Base-by-base conservation (phyloP, 495 filamentous ascomycete species). In the Penicillium atrosanguineum region DNA sequence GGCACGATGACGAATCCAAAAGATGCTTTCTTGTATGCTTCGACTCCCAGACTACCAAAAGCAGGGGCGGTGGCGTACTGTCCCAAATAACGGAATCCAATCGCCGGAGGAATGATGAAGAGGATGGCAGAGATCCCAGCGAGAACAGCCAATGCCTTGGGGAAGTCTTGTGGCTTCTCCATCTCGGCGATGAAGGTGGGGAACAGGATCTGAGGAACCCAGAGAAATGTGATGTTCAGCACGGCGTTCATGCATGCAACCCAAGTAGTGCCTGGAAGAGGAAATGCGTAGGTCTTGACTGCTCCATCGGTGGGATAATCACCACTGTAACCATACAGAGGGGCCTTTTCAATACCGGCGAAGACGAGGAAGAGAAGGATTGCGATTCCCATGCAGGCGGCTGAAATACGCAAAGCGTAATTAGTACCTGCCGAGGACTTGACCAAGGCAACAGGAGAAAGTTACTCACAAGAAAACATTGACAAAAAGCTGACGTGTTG, bases 121-220 rank as follows among this genome's bases (percentile, higher is more conserved):
- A 82, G 73, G 29, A 73, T 71, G 28, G 70, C 72, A 6, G 79
- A 79, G 53, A 82, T 75, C 0, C 50, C 60, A 54, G 73, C 52
- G 21, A 80, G 64, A 45, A 82, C 65, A 43, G 74, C 75, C 16
- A 77, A 65, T 1, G 81, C 70, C 48, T 82, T 81, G 56, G 80
- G 79, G 44, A 79, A 80, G 49, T 83, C 77, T 41, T 81, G 73
- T 0, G 81, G 81, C 20, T 63, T 62, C 52, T 78, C 71, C 81
- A 84, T 83, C 59, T 84, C 81, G 3, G 80, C 72, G 50, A 84
- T 80, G 51, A 84, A 71, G 34, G 75, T 76, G 21, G 80, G 80
- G 60, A 84, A 83, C 60, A 81, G 74, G 56, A 83, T 75, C 50
- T 76, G 73, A 0, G 74, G 71, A 7, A 78, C 71, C 73, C 72